A percentile compares a stretch with the other conserved stretches of the same genome.
Evolutionary conservation across 2,329 filamentous ascomycete species (phyloP).

Genomic region (Pseudocercospora crystallina): DNA sequence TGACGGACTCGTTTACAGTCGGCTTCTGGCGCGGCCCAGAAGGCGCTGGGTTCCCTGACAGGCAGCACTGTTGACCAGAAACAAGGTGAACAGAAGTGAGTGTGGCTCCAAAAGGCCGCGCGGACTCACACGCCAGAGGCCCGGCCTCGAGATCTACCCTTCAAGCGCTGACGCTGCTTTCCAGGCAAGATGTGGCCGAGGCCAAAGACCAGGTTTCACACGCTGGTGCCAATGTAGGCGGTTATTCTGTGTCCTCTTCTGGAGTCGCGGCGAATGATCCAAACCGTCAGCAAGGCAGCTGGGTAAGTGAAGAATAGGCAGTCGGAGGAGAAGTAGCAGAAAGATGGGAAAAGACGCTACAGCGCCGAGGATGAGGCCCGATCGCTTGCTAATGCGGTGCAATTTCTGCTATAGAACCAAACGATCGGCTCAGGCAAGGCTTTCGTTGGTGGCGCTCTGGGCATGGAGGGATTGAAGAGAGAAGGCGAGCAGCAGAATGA

Average conservation of each 20-base stretch:
- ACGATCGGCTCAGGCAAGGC: constrained; percentile 87
- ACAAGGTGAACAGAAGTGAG: constrained; percentile 23
- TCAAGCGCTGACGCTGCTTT: constrained; percentile 31
- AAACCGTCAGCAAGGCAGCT: constrained; percentile 69
- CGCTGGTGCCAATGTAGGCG: constrained; percentile 70
- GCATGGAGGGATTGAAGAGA: constrained; percentile 72
- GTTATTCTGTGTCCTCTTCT: constrained; percentile 65
- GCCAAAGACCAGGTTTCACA: constrained; percentile 73
- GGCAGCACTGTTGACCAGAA: constrained; percentile 69
- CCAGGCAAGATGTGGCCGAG: constrained; percentile 63
- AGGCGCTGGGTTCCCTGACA: constrained; percentile 68
- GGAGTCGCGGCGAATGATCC: constrained; percentile 73
- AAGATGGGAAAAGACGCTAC: too few species aligned
- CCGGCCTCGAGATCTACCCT: not conserved
- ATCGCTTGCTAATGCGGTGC: not conserved
- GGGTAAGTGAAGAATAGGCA: constrained; percentile 43
- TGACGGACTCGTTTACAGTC: constrained; percentile 43
- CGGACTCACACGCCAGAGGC: not conserved
- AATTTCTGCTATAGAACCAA: constrained; percentile 58
- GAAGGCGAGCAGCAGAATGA: constrained; percentile 75
- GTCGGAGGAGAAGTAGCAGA: too few species aligned
- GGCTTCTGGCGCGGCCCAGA: constrained; percentile 71
- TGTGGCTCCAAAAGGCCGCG: too few species aligned
- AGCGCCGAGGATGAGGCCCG: not conserved
- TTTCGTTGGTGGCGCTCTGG: constrained; percentile 70